phyloP scores from a whole-genome alignment of 2,329 filamentous ascomycete species.

The Aureobasidium sp. region DNA sequence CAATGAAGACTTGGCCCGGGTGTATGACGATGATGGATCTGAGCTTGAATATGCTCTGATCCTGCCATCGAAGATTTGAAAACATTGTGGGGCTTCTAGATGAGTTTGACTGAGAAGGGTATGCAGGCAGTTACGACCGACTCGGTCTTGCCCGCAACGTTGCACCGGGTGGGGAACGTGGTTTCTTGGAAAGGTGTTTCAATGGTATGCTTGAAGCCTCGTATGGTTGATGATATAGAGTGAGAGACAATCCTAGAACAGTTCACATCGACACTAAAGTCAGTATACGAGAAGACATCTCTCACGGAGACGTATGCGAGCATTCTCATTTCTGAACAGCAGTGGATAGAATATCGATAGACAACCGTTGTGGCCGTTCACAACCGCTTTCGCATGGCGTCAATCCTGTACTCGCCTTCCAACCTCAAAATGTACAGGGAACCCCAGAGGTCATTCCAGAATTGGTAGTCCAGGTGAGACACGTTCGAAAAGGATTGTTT shows the following conservation, averaged over 20 bases:
- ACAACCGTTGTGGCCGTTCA: constrained; percentile 1
- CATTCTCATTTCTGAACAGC: background rate
- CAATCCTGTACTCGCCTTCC: background rate
- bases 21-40: background rate
- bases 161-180: background rate
- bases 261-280: background rate
- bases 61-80: background rate
- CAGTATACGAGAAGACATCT: background rate
- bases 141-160: constrained; percentile 4
- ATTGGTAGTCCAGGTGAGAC: background rate
- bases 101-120: background rate
- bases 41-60: background rate
- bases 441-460: background rate
- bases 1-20: background rate
- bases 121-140: background rate
- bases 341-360: constrained; percentile 4
- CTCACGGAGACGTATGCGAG: background rate
- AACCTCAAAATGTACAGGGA: background rate
- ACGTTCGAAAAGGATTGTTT: constrained; percentile 4
- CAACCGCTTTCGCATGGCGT: constrained; percentile 1
- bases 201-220: background rate
- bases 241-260: background rate
- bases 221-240: background rate
- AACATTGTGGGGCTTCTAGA: background rate
- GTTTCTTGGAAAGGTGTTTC: background rate